Percentiles rank a stretch among this genome's conserved stretches.
phyloP scores from a whole-genome alignment of 106 monocot genomes.

The Apostasia ramifera region DNA sequence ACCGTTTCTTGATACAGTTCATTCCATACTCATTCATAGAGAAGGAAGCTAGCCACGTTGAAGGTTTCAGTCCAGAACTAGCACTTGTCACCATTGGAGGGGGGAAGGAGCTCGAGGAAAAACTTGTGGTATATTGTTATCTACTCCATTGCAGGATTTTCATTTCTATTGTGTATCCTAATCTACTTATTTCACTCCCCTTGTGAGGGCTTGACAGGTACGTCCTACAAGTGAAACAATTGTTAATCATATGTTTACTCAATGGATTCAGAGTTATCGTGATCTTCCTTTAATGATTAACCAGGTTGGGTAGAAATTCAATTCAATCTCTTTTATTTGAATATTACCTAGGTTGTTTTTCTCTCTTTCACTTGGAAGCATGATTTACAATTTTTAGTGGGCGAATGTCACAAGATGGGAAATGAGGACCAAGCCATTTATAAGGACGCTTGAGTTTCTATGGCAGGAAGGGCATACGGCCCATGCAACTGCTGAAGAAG shows the following conservation, averaged over 20 bases:
- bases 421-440: constrained; percentile 97
- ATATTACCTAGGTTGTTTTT: not conserved
- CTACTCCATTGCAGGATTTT: not conserved
- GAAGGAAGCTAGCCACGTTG: constrained; percentile 97
- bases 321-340: not conserved
- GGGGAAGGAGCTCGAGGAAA: constrained; percentile 98
- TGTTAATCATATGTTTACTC: constrained; percentile 99
- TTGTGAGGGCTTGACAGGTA: constrained; percentile 68
- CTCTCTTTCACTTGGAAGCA: not conserved
- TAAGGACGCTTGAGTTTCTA: constrained; percentile 94
- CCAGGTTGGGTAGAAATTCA: constrained; percentile 44
- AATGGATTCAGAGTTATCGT: constrained; percentile 98
- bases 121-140: constrained; percentile 74
- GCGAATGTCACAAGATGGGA: constrained; percentile 99
- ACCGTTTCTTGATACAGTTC: constrained; percentile 35
- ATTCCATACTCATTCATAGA: constrained; percentile 94
- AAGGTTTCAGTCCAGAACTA: constrained; percentile 95
- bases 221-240: constrained; percentile 99
- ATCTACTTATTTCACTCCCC: constrained; percentile 1
- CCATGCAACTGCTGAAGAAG: constrained; percentile 93
- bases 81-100: constrained; percentile 98
- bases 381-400: constrained; percentile 45
- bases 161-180: not conserved
- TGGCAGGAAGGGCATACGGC: constrained; percentile 99
- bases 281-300: constrained; percentile 98